phyloP scores from a whole-genome alignment of 2,329 filamentous ascomycete genomes.

The Arachnopeziza araneosa region DNA sequence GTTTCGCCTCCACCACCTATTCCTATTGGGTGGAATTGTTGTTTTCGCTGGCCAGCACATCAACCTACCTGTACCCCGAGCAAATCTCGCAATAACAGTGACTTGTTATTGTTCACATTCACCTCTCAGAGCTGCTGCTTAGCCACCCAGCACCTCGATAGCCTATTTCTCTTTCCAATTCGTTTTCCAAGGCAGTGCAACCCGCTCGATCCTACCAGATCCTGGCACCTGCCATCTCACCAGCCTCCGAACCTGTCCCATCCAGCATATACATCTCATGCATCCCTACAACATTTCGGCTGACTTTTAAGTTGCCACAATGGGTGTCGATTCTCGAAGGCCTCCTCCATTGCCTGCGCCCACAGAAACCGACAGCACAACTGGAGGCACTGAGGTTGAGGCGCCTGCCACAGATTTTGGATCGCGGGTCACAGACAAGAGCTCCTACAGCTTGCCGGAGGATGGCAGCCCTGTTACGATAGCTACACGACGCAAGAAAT shows the following conservation, averaged over 20 bases:
- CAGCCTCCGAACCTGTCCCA: constrained; percentile 4
- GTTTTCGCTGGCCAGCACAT: background rate
- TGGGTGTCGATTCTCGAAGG: constrained; percentile 35
- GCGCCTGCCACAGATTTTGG: constrained; percentile 55
- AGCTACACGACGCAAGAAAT: constrained; percentile 64
- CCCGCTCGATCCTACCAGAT: background rate
- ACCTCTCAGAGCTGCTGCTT: background rate
- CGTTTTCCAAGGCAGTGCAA: background rate
- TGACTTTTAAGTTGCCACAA: constrained; percentile 23
- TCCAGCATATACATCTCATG: constrained; percentile 18
- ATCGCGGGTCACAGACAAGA: constrained; percentile 62
- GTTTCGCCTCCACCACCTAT: background rate
- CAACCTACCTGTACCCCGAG: background rate
- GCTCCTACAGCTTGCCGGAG: constrained; percentile 72
- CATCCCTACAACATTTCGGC: constrained; percentile 15
- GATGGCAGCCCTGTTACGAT: constrained; percentile 92
- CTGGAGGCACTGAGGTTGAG: constrained; percentile 53
- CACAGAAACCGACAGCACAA: constrained; percentile 62
- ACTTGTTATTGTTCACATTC: background rate
- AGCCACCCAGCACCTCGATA: background rate
- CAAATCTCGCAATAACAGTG: background rate
- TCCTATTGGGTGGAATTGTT: background rate
- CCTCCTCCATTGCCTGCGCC: constrained; percentile 69
- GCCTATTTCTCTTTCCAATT: background rate
- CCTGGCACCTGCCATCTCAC: background rate